Conservation (phyloP, 768 basidiomycete genomes). For the Boletus vinaceobasis region DNA sequence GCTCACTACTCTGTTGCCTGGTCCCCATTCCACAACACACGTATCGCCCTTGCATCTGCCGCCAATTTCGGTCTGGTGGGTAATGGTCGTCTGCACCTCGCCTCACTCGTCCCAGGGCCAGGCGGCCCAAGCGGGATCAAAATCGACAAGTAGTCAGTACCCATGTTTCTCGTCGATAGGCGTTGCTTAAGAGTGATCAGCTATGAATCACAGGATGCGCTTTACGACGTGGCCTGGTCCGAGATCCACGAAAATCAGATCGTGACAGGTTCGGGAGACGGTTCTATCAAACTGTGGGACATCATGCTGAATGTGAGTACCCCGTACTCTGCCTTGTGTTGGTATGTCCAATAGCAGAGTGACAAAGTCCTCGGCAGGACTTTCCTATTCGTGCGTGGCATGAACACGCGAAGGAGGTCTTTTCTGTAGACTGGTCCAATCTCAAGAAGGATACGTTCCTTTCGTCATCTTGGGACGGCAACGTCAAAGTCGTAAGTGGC, state of each 20-base stretch:
- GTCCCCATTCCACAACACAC: slow-evolving; percentile 79
- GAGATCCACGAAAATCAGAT: slow-evolving; percentile 94
- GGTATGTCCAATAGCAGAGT: slow-evolving; percentile 24
- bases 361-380: slow-evolving; percentile 51
- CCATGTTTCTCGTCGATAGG: not conserved
- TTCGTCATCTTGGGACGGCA: slow-evolving; percentile 91
- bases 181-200: slow-evolving; percentile 38
- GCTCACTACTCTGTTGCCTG: slow-evolving; percentile 79
- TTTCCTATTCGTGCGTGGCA: slow-evolving; percentile 90
- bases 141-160: slow-evolving; percentile 67
- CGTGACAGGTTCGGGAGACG: slow-evolving; percentile 85
- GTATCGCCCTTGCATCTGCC: slow-evolving; percentile 76
- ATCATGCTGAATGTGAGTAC: slow-evolving; percentile 70
- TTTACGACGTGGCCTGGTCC: slow-evolving; percentile 93
- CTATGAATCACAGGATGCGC: slow-evolving; percentile 85
- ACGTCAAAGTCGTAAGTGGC: slow-evolving; percentile 73
- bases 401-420: slow-evolving; percentile 91
- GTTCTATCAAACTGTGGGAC: slow-evolving; percentile 89
- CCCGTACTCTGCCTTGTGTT: not conserved
- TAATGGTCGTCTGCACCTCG: slow-evolving; percentile 82
- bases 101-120: slow-evolving; percentile 49
- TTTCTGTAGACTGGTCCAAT: slow-evolving; percentile 95
- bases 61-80: slow-evolving; percentile 96
- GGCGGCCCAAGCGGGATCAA: slow-evolving; percentile 42
- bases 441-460: slow-evolving; percentile 83